Base-by-base conservation (phyloP, 768 basidiomycete genomes). In the Suillus clintonianus region DNA sequence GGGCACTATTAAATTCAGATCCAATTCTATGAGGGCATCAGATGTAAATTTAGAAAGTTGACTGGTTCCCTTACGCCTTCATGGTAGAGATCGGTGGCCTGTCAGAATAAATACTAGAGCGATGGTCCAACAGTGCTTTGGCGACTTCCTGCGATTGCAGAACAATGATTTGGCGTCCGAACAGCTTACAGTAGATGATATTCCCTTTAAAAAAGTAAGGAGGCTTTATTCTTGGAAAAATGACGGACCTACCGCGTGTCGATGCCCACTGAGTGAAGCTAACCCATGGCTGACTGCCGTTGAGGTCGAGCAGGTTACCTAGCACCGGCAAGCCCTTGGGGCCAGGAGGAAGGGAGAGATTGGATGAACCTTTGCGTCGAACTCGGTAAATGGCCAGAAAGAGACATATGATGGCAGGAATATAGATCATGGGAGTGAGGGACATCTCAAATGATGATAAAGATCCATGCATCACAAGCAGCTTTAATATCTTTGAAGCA, bases 21-120 rank as follows among this genome's bases (percentile, higher is more conserved):
- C 73, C 73, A 57, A 76, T 10, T 4, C 73, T 74, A 50, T 48
- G n/a, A 22, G 1, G 42, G 14, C n/a, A 56, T 69, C 42, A 65
- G 61, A 62, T 30, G 22, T 13, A 36, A 37, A 37, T 47, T 22
- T 50, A n/a, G 8, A n/a, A 24, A n/a, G 9, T 22, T 51, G 17
- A 3, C 30, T n/a, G 15, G 11, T 24, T 39, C 17, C 27, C 72
- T 19, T 55, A 71, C 74, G 75, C 73, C 61, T 72, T 65, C 5
- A 63, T 65, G 30, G 64, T 67, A 37, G 65, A 73, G 30, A 78
- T 68, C 10, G 70, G 68, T 2, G 79, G 80, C 22, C 81, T 67
- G 63, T 77, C 80, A 13, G 80, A 80, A 60, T 81, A 82, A 58
- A 71, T 65, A 11, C 63, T 67, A 34, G 76, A 73, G 24, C 78